These are phyloP conservation scores for Cladosporium sp. DNA, from an alignment of 2,329 filamentous ascomycete species.

Conservation along the genomic window DNA sequence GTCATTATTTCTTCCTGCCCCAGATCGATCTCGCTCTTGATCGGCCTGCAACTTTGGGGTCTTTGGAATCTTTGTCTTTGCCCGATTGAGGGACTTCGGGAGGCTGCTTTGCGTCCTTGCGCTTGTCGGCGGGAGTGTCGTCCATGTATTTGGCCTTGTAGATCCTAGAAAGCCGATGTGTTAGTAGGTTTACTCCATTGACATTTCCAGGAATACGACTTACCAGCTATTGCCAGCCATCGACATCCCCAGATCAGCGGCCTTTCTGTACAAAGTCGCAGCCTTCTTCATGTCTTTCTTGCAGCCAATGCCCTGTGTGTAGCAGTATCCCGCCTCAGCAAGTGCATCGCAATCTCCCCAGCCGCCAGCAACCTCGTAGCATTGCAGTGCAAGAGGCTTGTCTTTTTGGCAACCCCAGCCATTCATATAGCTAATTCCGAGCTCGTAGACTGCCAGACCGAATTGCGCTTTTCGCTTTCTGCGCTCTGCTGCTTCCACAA, in stretches of 20 bases:
- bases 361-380: constrained; percentile 91
- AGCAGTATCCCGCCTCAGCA: constrained; percentile 93
- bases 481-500: constrained; percentile 65
- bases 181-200: background rate
- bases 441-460: constrained; percentile 90
- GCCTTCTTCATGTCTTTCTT: constrained; percentile 97
- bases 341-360: constrained; percentile 97
- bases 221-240: constrained; percentile 99
- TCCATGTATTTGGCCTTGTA: constrained; percentile 91
- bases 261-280: constrained; percentile 84
- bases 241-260: constrained; percentile 89
- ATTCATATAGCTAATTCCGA: constrained; percentile 96
- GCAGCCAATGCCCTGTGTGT: constrained; percentile 86
- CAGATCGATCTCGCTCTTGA: constrained; percentile 27
- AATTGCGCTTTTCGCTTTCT: constrained; percentile 91
- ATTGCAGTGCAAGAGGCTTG: constrained; percentile 80
- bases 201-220: constrained; percentile 39
- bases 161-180: constrained; percentile 63
- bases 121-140: constrained; percentile 47
- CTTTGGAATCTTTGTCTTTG: constrained; percentile 6
- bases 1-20: constrained; percentile 26
- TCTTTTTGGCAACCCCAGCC: constrained; percentile 97
- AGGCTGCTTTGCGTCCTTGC: constrained; percentile 60
- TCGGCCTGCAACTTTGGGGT: constrained; percentile 16
- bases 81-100: constrained; percentile 68